Conservation (phyloP, 2,329 filamentous ascomycete genomes). For the Dryadomyces sulphureus region DNA sequence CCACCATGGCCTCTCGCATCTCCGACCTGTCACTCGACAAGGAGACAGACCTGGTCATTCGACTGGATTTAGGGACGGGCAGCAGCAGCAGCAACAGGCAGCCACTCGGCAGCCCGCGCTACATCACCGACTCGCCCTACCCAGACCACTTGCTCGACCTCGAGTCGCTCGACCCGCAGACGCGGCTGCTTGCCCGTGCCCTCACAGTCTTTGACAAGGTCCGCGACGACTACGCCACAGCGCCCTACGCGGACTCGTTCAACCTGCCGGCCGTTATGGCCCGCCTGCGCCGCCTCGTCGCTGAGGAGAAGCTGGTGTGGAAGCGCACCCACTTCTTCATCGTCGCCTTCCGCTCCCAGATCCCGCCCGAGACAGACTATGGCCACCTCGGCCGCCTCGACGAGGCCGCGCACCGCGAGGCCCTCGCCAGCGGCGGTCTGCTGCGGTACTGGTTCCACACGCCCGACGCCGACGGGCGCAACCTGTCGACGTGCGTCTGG, state of each 20-base stretch:
- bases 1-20: neutral
- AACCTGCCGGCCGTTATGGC: conserved; percentile 57
- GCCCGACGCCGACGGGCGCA: conserved; percentile 53
- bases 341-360: conserved; percentile 65
- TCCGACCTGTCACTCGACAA: neutral
- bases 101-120: conserved; percentile 8
- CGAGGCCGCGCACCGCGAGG: conserved; percentile 65
- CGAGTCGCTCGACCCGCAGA: conserved; percentile 46
- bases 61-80: neutral
- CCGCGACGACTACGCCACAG: conserved; percentile 60
- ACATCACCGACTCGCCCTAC: conserved; percentile 63
- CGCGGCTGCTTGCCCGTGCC: conserved; percentile 56
- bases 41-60: neutral
- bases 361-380: conserved; percentile 52
- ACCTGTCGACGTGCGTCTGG: conserved; percentile 71
- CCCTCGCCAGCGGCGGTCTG: conserved; percentile 63
- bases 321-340: conserved; percentile 58
- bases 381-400: conserved; percentile 59
- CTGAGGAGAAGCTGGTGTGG: conserved; percentile 34
- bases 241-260: conserved; percentile 57
- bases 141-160: conserved; percentile 60
- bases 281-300: conserved; percentile 37
- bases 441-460: conserved; percentile 84
- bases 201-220: conserved; percentile 48
- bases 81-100: neutral